Base-by-base conservation (phyloP, 2,329 filamentous ascomycete genomes). In the Lecanoromycetidae sp. region DNA sequence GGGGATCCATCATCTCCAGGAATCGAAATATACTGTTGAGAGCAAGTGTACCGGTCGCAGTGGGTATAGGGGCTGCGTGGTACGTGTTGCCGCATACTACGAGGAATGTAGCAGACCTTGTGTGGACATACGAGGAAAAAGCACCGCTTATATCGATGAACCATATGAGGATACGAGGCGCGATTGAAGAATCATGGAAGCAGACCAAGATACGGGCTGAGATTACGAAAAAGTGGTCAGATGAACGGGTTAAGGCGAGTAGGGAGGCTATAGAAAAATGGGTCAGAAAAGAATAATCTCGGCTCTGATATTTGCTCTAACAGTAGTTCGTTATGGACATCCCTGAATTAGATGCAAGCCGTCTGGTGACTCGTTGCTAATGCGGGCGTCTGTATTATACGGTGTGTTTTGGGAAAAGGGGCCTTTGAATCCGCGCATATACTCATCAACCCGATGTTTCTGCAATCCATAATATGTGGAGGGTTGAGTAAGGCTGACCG, bases 101-200 rank as follows among this genome's bases (percentile, higher is more conserved):
- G 76, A 72, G 78, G 63, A 98, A 98, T 66, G 79, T 94, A 23
- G 80, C 82, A 35, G 81, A 90, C 61, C 71, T 96, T 61, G 70
- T 83, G 37, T 98, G 91, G 91, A 80, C 78, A 62, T 98, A 91
- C 64, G 91, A 98, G 79, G 77, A 93, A 74, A 79, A 76, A 59
- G 84, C 88, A 61, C 91, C 91, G 4, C 82, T 75, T 15, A 64
- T 98, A 46, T 83, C 87, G 15, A 81, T 94, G 57, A 77, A 84
- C 48, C 91, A 98, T 68, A 57, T 90, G 52, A 70, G 75, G 59
- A 71, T 84, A 44, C 79, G 82, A 52, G 78, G 85, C 58, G 72
- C 79, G 37, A 71, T 88, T 52, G 71, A 77, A 62, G 74, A 80
- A 61, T 80, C 83, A 49, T 78, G 80, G 69, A 71, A 77, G 63